These are phyloP conservation scores for Phoenix roebelenii DNA, from an alignment of 176 grass and related monocot species.

Conservation along the genomic window DNA sequence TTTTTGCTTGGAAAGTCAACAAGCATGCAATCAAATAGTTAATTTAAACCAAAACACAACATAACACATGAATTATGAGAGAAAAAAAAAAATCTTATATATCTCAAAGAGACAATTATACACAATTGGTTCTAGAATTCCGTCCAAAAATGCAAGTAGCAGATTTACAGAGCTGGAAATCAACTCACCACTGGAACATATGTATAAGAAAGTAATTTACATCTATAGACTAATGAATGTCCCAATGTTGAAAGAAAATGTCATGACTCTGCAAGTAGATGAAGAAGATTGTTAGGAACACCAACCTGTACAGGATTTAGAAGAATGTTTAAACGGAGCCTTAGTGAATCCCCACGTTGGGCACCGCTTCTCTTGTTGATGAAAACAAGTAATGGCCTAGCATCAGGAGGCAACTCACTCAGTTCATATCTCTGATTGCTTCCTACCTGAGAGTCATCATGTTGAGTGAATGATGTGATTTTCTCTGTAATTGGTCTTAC, in stretches of 20 bases:
- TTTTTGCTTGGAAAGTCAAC: no score
- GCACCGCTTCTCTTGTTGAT: conserved; percentile 92
- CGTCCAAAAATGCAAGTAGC: no score
- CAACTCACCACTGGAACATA: no score
- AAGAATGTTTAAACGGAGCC: conserved; percentile 64
- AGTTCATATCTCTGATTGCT: conserved; percentile 58
- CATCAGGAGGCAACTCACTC: conserved; percentile 51
- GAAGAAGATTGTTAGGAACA: background rate
- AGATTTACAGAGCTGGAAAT: no score
- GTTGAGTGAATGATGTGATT: conserved; percentile 22
- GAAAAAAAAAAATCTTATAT: no score
- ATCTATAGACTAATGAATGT: no score
- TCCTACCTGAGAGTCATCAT: conserved; percentile 25
- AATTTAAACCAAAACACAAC: no score
- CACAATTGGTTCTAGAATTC: no score
- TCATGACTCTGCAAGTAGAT: background rate
- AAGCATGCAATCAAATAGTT: no score
- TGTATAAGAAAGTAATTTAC: no score
- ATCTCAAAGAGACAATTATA: no score
- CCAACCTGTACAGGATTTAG: conserved; percentile 85
- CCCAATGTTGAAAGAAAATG: background rate
- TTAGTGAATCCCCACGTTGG: conserved; percentile 60
- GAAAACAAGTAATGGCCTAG: conserved; percentile 72
- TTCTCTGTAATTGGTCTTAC: conserved; percentile 7
- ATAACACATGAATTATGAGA: no score